Conservation (phyloP, 345 rosid genomes). For the Populus pruinosa region DNA sequence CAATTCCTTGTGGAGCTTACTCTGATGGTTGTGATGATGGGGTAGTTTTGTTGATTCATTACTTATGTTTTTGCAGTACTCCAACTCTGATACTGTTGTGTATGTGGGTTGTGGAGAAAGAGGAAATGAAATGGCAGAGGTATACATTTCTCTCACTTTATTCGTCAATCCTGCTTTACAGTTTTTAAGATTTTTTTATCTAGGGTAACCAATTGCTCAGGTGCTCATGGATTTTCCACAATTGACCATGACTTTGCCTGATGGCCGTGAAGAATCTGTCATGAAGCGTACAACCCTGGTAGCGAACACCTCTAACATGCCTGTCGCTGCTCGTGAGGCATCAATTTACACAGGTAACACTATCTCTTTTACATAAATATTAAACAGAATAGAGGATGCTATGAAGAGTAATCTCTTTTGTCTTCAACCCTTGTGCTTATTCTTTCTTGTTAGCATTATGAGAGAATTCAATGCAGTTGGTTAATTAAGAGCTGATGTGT, state of each 20-base stretch:
- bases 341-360: constrained; percentile 89
- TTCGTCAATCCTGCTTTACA: background rate
- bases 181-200: constrained; percentile 1
- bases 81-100: constrained; percentile 95
- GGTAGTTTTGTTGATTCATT: constrained; percentile 3
- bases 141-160: constrained; percentile 24
- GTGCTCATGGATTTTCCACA: constrained; percentile 99
- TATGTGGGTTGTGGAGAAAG: constrained; percentile 99
- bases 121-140: constrained; percentile 99
- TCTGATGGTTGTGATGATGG: constrained; percentile 2
- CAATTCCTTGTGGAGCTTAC: background rate
- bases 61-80: constrained; percentile 57
- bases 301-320: constrained; percentile 99
- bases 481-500: background rate
- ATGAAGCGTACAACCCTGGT: constrained; percentile 99
- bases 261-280: constrained; percentile 99
- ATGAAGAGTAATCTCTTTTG: background rate
- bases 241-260: constrained; percentile 99
- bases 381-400: background rate
- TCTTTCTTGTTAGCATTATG: background rate
- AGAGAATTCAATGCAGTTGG: background rate
- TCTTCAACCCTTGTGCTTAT: background rate
- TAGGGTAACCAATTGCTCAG: constrained; percentile 26
- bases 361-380: background rate
- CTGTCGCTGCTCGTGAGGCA: constrained; percentile 99